Percentiles rank a stretch among this genome's conserved stretches.
Evolutionary conservation across 805 yeast species (phyloP).

Genomic region (Jamesozyma piceae): DNA sequence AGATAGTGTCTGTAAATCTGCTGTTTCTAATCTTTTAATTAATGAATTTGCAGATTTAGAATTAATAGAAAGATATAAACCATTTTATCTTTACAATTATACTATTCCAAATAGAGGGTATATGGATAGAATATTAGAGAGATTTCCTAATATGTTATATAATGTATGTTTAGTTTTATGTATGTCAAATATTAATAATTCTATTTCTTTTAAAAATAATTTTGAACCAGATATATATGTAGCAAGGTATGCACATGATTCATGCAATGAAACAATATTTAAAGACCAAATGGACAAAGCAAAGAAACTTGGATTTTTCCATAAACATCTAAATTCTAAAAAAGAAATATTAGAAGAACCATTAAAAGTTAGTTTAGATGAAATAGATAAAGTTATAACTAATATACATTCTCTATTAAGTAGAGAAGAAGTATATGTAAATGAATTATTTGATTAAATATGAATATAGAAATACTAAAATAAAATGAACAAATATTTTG

Average conservation of each 20-base stretch:
- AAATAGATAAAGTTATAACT: background rate
- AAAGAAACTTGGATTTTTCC: background rate
- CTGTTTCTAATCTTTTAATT: background rate
- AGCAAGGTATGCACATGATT: background rate
- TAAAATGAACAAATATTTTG: too few relatives aligned
- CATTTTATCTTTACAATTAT: slow-evolving; percentile 1
- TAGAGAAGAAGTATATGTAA: too few relatives aligned
- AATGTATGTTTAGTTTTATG: background rate
- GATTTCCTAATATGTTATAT: background rate
- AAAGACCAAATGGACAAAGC: background rate
- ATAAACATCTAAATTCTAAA: slow-evolving; percentile 2
- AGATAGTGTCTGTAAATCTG: too few relatives aligned
- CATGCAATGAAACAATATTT: background rate
- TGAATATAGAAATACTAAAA: too few relatives aligned
- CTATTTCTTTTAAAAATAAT: background rate
- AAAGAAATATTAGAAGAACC: background rate
- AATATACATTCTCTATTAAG: background rate
- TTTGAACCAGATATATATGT: background rate
- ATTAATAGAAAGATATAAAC: background rate
- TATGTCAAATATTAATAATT: background rate
- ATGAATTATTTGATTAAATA: too few relatives aligned
- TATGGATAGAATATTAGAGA: background rate
- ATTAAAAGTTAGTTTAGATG: background rate
- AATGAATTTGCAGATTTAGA: background rate
- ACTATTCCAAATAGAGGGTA: background rate